A percentile compares a stretch with the other conserved stretches of the same genome.
Evolutionary conservation across 164 flowering plant genomes (phyloP).

Genomic region (Houttuynia cordata): DNA sequence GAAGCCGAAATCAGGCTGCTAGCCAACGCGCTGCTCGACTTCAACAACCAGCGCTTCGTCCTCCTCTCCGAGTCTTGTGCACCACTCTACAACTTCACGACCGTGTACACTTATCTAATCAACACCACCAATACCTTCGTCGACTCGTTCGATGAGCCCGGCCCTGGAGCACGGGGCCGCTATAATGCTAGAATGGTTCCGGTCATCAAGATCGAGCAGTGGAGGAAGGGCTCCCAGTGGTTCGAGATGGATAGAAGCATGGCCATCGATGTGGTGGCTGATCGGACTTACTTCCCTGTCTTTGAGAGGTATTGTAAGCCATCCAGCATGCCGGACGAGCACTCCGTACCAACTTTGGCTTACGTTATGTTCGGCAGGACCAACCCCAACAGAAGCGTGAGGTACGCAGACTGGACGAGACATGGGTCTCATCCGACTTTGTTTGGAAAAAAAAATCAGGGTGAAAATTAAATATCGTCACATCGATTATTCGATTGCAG

Average conservation of each 20-base stretch:
- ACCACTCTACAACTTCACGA: constrained; percentile 68
- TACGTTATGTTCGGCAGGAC: constrained; percentile 18
- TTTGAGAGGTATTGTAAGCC: constrained; percentile 20
- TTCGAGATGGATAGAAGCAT: constrained; percentile 45
- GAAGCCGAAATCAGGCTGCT: background rate
- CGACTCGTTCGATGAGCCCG: constrained; percentile 32
- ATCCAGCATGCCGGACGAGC: constrained; percentile 34
- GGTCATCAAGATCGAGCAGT: constrained; percentile 23
- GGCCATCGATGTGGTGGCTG: constrained; percentile 42
- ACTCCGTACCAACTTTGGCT: constrained; percentile 63
- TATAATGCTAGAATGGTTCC: constrained; percentile 43
- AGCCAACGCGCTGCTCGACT: constrained; percentile 50
- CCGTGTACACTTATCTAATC: constrained; percentile 50
- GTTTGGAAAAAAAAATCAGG: constrained; percentile 25
- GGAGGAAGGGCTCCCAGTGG: constrained; percentile 86
- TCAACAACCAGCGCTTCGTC: constrained; percentile 60
- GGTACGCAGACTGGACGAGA: constrained; percentile 64
- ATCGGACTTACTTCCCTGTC: constrained; percentile 25
- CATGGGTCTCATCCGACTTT: constrained; percentile 57
- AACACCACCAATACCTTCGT: constrained; percentile 36
- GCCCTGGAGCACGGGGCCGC: constrained; percentile 54
- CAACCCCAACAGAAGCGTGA: constrained; percentile 46
- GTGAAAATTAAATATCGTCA: no score
- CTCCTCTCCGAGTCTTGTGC: constrained; percentile 82
- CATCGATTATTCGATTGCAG: no score